These are phyloP conservation scores for Ilyonectria sp. DNA, from an alignment of 2,329 filamentous ascomycete genomes.

Conservation along the genomic window DNA sequence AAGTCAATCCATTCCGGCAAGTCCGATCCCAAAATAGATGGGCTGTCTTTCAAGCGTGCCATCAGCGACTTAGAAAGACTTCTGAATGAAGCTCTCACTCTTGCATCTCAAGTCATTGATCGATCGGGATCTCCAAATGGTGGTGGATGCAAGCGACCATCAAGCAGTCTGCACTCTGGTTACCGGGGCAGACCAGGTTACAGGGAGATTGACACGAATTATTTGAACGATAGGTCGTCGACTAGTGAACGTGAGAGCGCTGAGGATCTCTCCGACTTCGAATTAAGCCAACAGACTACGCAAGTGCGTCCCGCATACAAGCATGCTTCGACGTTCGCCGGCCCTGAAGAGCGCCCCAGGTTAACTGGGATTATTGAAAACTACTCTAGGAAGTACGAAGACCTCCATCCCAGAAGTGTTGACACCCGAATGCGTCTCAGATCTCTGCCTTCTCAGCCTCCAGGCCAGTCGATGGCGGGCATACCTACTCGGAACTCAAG, in stretches of 20 bases:
- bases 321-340: slow-evolving; percentile 48
- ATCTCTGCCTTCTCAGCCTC: not conserved
- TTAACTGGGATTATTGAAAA: slow-evolving; percentile 47
- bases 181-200: slow-evolving; percentile 16
- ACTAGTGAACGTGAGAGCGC: slow-evolving; percentile 28
- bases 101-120: slow-evolving; percentile 59
- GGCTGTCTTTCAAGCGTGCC: slow-evolving; percentile 52
- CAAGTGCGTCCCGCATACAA: slow-evolving; percentile 35
- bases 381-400: slow-evolving; percentile 41
- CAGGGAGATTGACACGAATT: slow-evolving; percentile 2
- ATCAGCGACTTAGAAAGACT: slow-evolving; percentile 63
- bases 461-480: slow-evolving; percentile 15
- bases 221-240: slow-evolving; percentile 17
- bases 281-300: slow-evolving; percentile 10
- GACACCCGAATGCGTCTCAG: not conserved
- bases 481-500: slow-evolving; percentile 35
- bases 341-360: slow-evolving; percentile 41
- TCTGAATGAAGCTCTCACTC: slow-evolving; percentile 61
- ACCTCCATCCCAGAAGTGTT: slow-evolving; percentile 24
- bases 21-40: slow-evolving; percentile 46
- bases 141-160: slow-evolving; percentile 33
- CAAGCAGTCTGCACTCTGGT: slow-evolving; percentile 28
- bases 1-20: slow-evolving; percentile 39
- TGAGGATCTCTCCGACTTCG: slow-evolving; percentile 20
- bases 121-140: slow-evolving; percentile 43